These are phyloP conservation scores for Atractiella rhizophila DNA, from an alignment of 768 basidiomycete genomes.

Conservation along the genomic window DNA sequence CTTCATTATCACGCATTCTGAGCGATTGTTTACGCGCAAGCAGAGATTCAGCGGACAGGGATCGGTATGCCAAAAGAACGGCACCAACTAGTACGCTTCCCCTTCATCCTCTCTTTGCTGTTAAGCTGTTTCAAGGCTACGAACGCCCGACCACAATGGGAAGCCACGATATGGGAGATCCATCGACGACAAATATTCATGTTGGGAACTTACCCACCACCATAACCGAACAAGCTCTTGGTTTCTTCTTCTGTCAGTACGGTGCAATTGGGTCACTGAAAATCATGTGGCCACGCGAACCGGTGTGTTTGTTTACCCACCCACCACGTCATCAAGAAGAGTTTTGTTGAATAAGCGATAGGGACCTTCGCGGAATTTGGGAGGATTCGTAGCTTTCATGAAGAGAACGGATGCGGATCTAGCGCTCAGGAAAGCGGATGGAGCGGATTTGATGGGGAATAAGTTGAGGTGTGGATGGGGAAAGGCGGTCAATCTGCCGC, in stretches of 20 bases:
- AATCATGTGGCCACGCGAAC: slow-evolving; percentile 12
- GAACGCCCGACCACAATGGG: slow-evolving; percentile 18
- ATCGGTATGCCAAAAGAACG: slow-evolving; percentile 35
- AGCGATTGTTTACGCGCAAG: slow-evolving; percentile 3
- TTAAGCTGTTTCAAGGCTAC: slow-evolving; percentile 6
- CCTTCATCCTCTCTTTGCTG: background rate
- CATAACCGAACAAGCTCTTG: slow-evolving; percentile 62
- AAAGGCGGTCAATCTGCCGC: slow-evolving; percentile 70
- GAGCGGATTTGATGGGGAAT: slow-evolving; percentile 80
- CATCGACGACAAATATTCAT: slow-evolving; percentile 77
- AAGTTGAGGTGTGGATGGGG: slow-evolving; percentile 82
- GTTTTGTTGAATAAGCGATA: too few species aligned
- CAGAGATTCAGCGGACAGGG: slow-evolving; percentile 79
- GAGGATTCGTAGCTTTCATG: slow-evolving; percentile 95
- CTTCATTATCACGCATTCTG: background rate
- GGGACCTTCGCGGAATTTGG: slow-evolving; percentile 60
- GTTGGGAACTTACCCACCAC: slow-evolving; percentile 75
- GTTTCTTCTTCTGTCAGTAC: slow-evolving; percentile 65
- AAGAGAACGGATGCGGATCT: slow-evolving; percentile 68
- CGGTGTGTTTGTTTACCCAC: too few species aligned
- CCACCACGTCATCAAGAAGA: too few species aligned
- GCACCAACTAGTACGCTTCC: too few species aligned
- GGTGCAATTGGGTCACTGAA: slow-evolving; percentile 52
- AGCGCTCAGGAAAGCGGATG: slow-evolving; percentile 71
- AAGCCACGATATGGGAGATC: slow-evolving; percentile 57